Conservation (phyloP, 2,329 filamentous ascomycete species). For the Sclerotinia subarctica region DNA sequence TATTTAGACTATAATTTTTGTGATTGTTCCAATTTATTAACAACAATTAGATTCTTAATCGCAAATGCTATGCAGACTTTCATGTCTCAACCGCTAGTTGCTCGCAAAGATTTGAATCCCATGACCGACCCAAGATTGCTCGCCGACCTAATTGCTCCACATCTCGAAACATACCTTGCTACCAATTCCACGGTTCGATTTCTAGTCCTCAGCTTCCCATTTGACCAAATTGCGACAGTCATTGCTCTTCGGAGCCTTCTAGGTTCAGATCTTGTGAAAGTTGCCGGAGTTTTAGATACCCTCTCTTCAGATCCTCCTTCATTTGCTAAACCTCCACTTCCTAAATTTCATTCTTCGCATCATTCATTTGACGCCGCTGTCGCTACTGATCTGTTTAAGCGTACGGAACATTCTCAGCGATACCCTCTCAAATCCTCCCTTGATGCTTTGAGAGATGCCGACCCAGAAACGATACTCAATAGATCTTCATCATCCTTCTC, state of each 20-base stretch:
- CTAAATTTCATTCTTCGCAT: constrained; percentile 22
- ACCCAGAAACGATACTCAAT: neutral
- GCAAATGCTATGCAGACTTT: constrained; percentile 59
- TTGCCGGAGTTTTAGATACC: constrained; percentile 52
- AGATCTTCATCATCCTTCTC: constrained; percentile 36
- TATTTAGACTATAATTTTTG: constrained; percentile 38
- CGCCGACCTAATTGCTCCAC: constrained; percentile 56
- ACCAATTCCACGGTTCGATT: constrained; percentile 52
- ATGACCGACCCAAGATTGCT: constrained; percentile 53
- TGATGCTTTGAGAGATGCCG: neutral
- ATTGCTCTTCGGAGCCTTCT: constrained; percentile 56
- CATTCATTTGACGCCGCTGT: constrained; percentile 25
- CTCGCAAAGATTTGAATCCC: constrained; percentile 50
- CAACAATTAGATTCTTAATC: constrained; percentile 51
- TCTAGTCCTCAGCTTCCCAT: constrained; percentile 57
- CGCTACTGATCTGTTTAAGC: neutral
- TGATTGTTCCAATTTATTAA: neutral
- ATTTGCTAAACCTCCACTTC: constrained; percentile 22
- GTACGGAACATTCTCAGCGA: neutral
- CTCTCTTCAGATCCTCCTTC: constrained; percentile 33
- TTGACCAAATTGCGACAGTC: constrained; percentile 54
- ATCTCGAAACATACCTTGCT: constrained; percentile 58
- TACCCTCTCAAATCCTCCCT: constrained; percentile 1
- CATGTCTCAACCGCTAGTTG: constrained; percentile 47
- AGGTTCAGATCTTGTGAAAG: constrained; percentile 54